These are phyloP conservation scores for Lineolata rhizophorae DNA, from an alignment of 495 filamentous ascomycete genomes.

Conservation along the genomic window DNA sequence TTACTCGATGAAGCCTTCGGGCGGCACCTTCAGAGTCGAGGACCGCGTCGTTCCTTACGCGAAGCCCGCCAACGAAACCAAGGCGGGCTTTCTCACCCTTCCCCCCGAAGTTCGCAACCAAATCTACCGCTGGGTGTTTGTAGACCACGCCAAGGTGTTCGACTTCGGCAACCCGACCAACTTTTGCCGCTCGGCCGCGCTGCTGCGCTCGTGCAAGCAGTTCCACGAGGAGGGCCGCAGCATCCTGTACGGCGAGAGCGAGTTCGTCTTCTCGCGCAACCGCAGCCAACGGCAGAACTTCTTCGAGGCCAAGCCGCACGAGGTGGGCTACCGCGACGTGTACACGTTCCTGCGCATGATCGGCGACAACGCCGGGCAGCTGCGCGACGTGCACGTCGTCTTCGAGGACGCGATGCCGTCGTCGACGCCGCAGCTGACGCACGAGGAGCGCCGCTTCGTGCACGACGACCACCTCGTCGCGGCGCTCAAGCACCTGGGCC, in stretches of 20 bases:
- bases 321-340: conserved; percentile 15
- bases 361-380: conserved; percentile 11
- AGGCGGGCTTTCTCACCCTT: conserved; percentile 15
- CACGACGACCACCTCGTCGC: conserved; percentile 16
- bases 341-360: conserved; percentile 13
- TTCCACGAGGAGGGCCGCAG: conserved; percentile 15
- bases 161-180: conserved; percentile 8
- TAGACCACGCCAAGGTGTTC: conserved; percentile 4
- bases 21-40: background rate
- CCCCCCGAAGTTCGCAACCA: conserved; percentile 19
- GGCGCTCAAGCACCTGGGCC: conserved; percentile 9
- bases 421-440: conserved; percentile 8
- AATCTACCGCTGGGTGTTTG: conserved; percentile 16
- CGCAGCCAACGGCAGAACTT: conserved; percentile 4
- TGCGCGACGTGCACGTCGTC: conserved; percentile 9
- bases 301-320: conserved; percentile 7
- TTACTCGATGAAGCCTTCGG: too few relatives aligned
- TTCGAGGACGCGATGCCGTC: conserved; percentile 13
- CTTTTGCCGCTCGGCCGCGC: conserved; percentile 13
- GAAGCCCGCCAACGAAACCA: background rate
- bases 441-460: conserved; percentile 14
- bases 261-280: conserved; percentile 14
- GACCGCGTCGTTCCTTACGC: background rate
- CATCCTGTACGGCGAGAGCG: conserved; percentile 19
- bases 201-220: conserved; percentile 17